Percentiles rank a stretch among this genome's conserved stretches.
These are phyloP conservation scores for Myxozyma monticola DNA, from an alignment of 805 yeast species.

Conservation along the genomic window DNA sequence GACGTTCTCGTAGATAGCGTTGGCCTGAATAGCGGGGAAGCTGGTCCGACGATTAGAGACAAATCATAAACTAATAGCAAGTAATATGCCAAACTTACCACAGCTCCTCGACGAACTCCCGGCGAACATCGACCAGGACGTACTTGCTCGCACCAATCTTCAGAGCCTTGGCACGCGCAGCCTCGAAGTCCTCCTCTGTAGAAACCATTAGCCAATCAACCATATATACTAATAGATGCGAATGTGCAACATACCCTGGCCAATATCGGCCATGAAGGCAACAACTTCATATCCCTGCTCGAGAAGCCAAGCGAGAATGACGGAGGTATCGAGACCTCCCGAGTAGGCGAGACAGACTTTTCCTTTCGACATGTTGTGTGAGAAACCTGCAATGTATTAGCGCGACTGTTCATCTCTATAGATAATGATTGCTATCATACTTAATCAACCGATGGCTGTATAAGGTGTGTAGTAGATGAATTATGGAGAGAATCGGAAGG, in stretches of 20 bases:
- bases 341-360: constrained; percentile 99
- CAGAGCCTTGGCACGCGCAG: constrained; percentile 93
- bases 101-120: constrained; percentile 89
- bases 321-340: constrained; percentile 98
- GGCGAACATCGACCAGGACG: constrained; percentile 90
- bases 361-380: constrained; percentile 70
- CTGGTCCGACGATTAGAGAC: constrained; percentile 11
- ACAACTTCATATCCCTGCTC: constrained; percentile 98
- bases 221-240: background rate
- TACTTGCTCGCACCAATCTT: constrained; percentile 97
- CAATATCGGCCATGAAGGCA: constrained; percentile 97
- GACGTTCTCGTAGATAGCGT: constrained; percentile 97
- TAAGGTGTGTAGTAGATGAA: background rate
- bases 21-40: constrained; percentile 95
- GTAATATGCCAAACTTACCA: constrained; percentile 43
- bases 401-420: no score
- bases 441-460: background rate
- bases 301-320: constrained; percentile 95
- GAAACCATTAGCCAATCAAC: background rate
- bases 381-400: background rate
- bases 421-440: no score
- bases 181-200: constrained; percentile 92
- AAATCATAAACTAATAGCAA: background rate
- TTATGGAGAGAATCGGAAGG: background rate
- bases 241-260: constrained; percentile 54